These are phyloP conservation scores for Heliamphora exappendiculata DNA, from an alignment of 148 eudicot species.

Conservation along the genomic window DNA sequence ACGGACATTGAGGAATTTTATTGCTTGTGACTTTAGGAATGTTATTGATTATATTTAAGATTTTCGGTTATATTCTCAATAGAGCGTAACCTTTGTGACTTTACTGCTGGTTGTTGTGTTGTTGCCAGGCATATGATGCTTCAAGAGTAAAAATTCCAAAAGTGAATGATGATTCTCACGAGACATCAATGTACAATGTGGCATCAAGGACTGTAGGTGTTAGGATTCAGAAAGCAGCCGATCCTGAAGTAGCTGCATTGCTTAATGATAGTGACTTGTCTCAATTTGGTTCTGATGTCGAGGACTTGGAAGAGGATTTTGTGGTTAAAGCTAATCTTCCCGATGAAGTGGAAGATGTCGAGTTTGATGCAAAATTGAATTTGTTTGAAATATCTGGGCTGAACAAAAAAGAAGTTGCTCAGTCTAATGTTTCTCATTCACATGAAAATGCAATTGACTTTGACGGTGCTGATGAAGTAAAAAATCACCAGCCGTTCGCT, in stretches of 20 bases:
- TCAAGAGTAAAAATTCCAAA: slow-evolving; percentile 50
- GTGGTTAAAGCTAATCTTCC: slow-evolving; percentile 63
- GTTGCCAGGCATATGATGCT: slow-evolving; percentile 84
- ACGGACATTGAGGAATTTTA: no score
- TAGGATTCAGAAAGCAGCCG: slow-evolving; percentile 65
- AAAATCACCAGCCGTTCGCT: slow-evolving; percentile 6
- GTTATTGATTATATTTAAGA: no score
- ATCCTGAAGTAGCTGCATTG: slow-evolving; percentile 71
- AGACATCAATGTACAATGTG: slow-evolving; percentile 52
- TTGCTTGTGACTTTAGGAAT: no score
- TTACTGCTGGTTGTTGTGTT: slow-evolving; percentile 1
- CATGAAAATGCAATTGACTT: slow-evolving; percentile 5
- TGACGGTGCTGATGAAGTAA: slow-evolving; percentile 12
- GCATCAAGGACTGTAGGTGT: slow-evolving; percentile 62
- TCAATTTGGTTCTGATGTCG: slow-evolving; percentile 67
- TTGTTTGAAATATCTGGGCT: slow-evolving; percentile 19
- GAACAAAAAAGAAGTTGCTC: slow-evolving; percentile 12
- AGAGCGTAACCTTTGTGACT: neutral
- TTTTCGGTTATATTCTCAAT: no score
- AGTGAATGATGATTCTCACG: slow-evolving; percentile 34
- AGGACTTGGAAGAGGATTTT: slow-evolving; percentile 93
- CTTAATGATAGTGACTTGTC: slow-evolving; percentile 66
- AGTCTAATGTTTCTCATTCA: slow-evolving; percentile 14
- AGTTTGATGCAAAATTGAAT: slow-evolving; percentile 22
- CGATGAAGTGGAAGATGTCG: slow-evolving; percentile 35